Base-by-base conservation (phyloP, 2,329 filamentous ascomycete species). In the Madurella fahalii region DNA sequence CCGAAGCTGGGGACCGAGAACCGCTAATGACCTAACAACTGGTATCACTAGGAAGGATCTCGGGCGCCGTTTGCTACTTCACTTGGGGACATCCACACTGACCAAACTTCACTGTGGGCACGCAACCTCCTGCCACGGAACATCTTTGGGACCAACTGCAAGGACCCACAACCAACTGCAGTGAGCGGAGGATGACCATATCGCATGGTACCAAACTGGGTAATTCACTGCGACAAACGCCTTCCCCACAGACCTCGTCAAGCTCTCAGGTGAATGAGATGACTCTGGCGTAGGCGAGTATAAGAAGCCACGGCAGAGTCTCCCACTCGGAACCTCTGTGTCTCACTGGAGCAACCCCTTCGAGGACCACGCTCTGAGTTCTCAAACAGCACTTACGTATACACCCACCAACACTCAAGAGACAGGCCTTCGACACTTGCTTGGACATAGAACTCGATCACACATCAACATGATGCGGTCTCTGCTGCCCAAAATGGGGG, bases 391-490 rank as follows among this genome's bases (percentile, higher is more conserved):
- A 25, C 25, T 25, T 25, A 25, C n/a, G n/a, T n/a, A 7, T 25
- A 25, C 25, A 25, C 25, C 25, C 25, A 25, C 25, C 25, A 7
- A 7, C 25, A 25, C 25, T 25, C 25, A 7, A 25, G 25, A 25
- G 25, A 25, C 25, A 25, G 25, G 25, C 7, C 25, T 25, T 40
- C 37, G 30, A 40, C 15, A 11, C 47, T 44, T 41, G 39, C 39
- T 32, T 39, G 30, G 40, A 41, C 30, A 40, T 41, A 42, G 31
- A 7, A 40, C 43, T 47, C 46, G 46, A 50, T 44, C n/a, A 43
- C 34, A 43, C 20, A 5, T 25, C 46, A n/a, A 17, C 47, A 46
- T n/a, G 46, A 63, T 63, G 61, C n/a, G 56, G 41, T 52, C 52
- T 2, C 47, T 48, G 15, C 13, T 55, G 2, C 25, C 49, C 5